A percentile compares a stretch with the other conserved stretches of the same genome.
phyloP scores from a whole-genome alignment of 768 basidiomycete species.

The Imleria badia region DNA sequence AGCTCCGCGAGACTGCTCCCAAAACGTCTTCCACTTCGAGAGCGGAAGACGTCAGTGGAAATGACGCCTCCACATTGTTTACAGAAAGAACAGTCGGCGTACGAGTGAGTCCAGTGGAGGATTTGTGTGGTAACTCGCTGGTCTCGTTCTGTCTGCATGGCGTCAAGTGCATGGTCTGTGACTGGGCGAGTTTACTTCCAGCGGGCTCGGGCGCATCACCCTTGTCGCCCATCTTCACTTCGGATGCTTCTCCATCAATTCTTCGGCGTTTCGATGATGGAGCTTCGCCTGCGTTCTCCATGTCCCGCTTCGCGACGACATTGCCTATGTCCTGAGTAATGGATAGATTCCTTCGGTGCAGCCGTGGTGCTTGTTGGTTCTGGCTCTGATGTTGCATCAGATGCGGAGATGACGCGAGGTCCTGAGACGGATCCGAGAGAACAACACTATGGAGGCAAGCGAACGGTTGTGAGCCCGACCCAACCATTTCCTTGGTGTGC shows the following conservation, averaged over 20 bases:
- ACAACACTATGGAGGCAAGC: slow-evolving; percentile 17
- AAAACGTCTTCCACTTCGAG: neutral
- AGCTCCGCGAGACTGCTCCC: neutral
- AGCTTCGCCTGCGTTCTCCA: slow-evolving; percentile 3
- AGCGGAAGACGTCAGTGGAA: neutral
- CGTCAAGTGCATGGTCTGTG: neutral
- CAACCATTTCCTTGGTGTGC: neutral
- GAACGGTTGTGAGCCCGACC: slow-evolving; percentile 11
- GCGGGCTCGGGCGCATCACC: neutral
- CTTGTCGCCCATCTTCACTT: neutral
- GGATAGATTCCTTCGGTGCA: neutral
- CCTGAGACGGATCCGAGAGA: neutral
- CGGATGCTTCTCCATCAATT: slow-evolving; percentile 7
- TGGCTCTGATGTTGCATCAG: neutral
- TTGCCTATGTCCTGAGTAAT: neutral
- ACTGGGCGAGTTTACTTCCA: neutral
- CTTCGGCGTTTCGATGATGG: slow-evolving; percentile 15
- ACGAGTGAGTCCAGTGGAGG: neutral
- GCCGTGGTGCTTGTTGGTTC: neutral
- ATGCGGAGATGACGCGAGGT: neutral
- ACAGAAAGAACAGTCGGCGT: neutral
- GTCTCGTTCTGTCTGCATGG: neutral
- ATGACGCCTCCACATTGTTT: neutral
- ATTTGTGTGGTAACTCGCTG: neutral
- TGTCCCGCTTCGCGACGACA: neutral